phyloP scores from a whole-genome alignment of 2,329 filamentous ascomycete genomes.

The Aspergillus intermedius region DNA sequence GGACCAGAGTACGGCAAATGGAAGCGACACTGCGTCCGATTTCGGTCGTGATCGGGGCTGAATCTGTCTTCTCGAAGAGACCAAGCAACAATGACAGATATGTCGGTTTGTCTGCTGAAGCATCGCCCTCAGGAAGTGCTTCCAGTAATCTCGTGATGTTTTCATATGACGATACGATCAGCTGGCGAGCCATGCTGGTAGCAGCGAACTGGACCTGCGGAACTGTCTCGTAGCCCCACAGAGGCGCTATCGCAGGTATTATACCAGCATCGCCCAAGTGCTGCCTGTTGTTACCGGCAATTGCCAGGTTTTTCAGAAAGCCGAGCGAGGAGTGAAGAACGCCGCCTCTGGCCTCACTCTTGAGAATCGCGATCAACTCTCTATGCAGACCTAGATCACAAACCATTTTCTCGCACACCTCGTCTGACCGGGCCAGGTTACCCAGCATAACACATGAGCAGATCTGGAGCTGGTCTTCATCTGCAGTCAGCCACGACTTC shows the following conservation, averaged over 20 bases:
- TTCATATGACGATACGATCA: slow-evolving; percentile 30
- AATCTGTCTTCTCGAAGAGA: slow-evolving; percentile 38
- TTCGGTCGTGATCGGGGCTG: slow-evolving; percentile 40
- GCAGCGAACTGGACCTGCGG: slow-evolving; percentile 41
- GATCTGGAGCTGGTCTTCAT: slow-evolving; percentile 39
- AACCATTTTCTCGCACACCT: slow-evolving; percentile 37
- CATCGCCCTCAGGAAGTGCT: slow-evolving; percentile 22
- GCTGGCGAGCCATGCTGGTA: slow-evolving; percentile 35
- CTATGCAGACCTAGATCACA: slow-evolving; percentile 33
- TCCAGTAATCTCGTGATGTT: slow-evolving; percentile 35
- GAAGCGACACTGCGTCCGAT: slow-evolving; percentile 42
- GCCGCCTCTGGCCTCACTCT: slow-evolving; percentile 31
- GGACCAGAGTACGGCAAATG: slow-evolving; percentile 36
- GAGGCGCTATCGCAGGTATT: slow-evolving; percentile 31
- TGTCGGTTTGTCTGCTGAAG: slow-evolving; percentile 23
- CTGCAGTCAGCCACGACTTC: slow-evolving; percentile 33
- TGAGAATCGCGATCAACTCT: slow-evolving; percentile 35
- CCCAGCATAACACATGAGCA: slow-evolving; percentile 44
- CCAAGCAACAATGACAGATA: slow-evolving; percentile 38
- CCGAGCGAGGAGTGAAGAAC: slow-evolving; percentile 41
- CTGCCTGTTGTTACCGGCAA: slow-evolving; percentile 36
- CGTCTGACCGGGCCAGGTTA: slow-evolving; percentile 41
- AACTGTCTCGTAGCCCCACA: slow-evolving; percentile 38
- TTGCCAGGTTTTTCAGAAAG: slow-evolving; percentile 44
- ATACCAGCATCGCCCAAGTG: slow-evolving; percentile 34